phyloP scores from a whole-genome alignment of 768 basidiomycete genomes.

The Mycena rebaudengoi region DNA sequence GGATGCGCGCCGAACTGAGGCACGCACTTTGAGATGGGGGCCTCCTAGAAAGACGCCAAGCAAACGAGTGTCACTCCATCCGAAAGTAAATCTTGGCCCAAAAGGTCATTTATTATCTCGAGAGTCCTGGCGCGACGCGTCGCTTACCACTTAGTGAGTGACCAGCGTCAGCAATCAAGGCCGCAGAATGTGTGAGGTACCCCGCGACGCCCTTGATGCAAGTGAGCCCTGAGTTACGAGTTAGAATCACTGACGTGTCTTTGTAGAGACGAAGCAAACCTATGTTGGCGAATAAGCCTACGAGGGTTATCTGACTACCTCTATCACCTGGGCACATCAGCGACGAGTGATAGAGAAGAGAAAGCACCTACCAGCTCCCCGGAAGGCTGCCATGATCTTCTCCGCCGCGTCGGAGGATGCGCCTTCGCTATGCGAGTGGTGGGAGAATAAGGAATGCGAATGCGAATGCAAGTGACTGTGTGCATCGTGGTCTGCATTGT shows the following conservation, averaged over 20 bases:
- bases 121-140: too few relatives aligned
- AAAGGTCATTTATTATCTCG: neutral
- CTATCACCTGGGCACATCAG: constrained; percentile 75
- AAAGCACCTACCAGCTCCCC: too few relatives aligned
- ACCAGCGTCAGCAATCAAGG: constrained; percentile 92
- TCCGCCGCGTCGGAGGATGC: constrained; percentile 57
- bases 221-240: constrained; percentile 79
- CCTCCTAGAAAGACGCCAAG: constrained; percentile 84
- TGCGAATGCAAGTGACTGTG: constrained; percentile 44
- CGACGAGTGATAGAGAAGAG: too few relatives aligned
- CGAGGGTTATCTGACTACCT: constrained; percentile 84
- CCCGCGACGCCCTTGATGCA: constrained; percentile 88
- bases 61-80: constrained; percentile 60
- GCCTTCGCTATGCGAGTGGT: constrained; percentile 62
- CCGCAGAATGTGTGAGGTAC: constrained; percentile 89
- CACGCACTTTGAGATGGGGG: constrained; percentile 66
- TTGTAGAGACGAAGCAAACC: constrained; percentile 33
- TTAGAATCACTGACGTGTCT: constrained; percentile 61
- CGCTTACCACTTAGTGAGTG: constrained; percentile 86
- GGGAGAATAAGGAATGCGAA: constrained; percentile 26
- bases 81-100: constrained; percentile 4
- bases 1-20: constrained; percentile 85
- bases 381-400: constrained; percentile 71
- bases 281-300: constrained; percentile 83
- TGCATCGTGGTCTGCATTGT: constrained; percentile 47